Conservation (phyloP, 306 rosid genomes). For the Bauhinia variegata region DNA sequence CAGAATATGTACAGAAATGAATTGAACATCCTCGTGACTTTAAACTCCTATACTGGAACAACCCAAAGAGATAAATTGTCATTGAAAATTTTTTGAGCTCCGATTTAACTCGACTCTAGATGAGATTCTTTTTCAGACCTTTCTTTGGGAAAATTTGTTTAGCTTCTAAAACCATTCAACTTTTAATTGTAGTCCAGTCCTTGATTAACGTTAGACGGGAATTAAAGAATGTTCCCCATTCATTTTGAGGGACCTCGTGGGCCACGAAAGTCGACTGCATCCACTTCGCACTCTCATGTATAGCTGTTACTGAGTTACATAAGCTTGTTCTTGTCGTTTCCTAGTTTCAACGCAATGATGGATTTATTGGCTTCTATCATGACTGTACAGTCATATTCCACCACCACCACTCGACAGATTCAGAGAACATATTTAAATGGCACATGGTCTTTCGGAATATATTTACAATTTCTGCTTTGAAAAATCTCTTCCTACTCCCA, state of each 20-base stretch:
- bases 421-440: slow-evolving; percentile 27
- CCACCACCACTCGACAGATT: slow-evolving; percentile 44
- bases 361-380: slow-evolving; percentile 33
- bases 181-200: too few species aligned
- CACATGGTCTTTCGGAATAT: slow-evolving; percentile 41
- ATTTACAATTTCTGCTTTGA: slow-evolving; percentile 32
- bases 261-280: neutral
- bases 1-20: too few species aligned
- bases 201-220: too few species aligned
- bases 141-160: too few species aligned
- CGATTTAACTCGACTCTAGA: too few species aligned
- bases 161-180: too few species aligned
- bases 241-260: neutral
- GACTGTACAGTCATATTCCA: slow-evolving; percentile 54
- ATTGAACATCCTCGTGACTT: too few species aligned
- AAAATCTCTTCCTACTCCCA: slow-evolving; percentile 45
- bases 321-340: slow-evolving; percentile 4
- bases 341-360: slow-evolving; percentile 9
- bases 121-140: too few species aligned
- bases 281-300: slow-evolving; percentile 7
- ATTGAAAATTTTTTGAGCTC: too few species aligned
- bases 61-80: too few species aligned
- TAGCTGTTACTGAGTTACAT: neutral
- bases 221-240: too few species aligned
- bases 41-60: too few species aligned